A percentile compares a stretch with the other conserved stretches of the same genome.
These are phyloP conservation scores for Crithidia fasciculata DNA, from an alignment of 208 protist species.

Conservation along the genomic window DNA sequence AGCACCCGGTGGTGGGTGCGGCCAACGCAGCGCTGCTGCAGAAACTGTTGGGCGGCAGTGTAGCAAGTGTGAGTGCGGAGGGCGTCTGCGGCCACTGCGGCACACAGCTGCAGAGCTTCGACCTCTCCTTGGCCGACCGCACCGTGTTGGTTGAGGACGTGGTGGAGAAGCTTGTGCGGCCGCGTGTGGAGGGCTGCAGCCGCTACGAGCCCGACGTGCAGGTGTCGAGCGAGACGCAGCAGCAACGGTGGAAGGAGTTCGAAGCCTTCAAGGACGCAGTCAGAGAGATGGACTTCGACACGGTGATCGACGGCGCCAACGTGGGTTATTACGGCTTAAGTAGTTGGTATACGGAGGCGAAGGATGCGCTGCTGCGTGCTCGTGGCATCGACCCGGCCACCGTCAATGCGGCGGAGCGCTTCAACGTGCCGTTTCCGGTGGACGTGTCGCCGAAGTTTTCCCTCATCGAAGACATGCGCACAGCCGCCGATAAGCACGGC, in stretches of 20 bases:
- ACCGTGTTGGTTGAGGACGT: conserved; percentile 65
- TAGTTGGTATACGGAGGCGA: conserved; percentile 78
- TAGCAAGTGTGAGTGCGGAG: conserved; percentile 24
- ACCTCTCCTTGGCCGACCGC: conserved; percentile 56
- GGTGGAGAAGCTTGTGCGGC: conserved; percentile 70
- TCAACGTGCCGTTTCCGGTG: conserved; percentile 73
- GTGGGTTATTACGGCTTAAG: conserved; percentile 86
- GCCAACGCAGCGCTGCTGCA: conserved; percentile 60
- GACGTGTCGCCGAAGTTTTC: conserved; percentile 87
- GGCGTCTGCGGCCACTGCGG: conserved; percentile 58
- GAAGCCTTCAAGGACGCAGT: conserved; percentile 56
- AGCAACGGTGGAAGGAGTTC: conserved; percentile 57
- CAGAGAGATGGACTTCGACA: conserved; percentile 57
- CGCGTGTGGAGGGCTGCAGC: conserved; percentile 50
- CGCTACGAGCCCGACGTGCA: conserved; percentile 63
- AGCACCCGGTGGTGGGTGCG: conserved; percentile 79
- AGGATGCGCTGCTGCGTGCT: conserved; percentile 51
- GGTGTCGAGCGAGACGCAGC: conserved; percentile 44
- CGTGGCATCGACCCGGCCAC: conserved; percentile 49
- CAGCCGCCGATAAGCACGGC: conserved; percentile 34
- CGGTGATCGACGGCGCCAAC: conserved; percentile 83
- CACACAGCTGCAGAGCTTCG: conserved; percentile 58
- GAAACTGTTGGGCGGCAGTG: conserved; percentile 50
- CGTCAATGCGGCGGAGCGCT: conserved; percentile 46
- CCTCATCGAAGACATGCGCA: conserved; percentile 76